Evolutionary conservation across 2,329 filamentous ascomycete species (phyloP).

Genomic region (Neofusicoccum cordaticola): DNA sequence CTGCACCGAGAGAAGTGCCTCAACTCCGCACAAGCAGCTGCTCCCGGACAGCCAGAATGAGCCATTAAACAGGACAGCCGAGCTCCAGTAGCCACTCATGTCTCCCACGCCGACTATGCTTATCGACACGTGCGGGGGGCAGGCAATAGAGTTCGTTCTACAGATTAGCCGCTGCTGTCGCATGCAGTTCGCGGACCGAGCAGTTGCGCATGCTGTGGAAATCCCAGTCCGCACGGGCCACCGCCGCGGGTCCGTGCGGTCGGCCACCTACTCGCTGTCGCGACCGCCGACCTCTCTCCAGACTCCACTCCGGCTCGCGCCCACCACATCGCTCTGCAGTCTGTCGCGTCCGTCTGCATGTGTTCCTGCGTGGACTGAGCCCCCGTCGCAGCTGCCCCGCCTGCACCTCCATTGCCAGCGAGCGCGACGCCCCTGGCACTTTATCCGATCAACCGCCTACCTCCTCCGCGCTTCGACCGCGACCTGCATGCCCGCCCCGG

Average conservation of each 20-base stretch:
- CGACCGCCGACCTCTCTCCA: constrained; percentile 3
- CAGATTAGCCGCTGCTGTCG: too few species aligned
- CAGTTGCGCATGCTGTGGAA: too few species aligned
- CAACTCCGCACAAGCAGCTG: too few species aligned
- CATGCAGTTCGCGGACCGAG: too few species aligned
- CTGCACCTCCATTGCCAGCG: neutral
- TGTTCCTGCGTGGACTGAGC: neutral
- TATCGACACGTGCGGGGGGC: too few species aligned
- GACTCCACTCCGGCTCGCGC: constrained; percentile 4
- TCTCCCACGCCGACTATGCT: too few species aligned
- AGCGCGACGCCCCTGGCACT: constrained; percentile 4
- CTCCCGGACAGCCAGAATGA: too few species aligned
- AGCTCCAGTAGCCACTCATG: too few species aligned
- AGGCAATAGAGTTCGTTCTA: too few species aligned
- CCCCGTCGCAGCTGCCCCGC: neutral
- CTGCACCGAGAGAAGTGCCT: too few species aligned
- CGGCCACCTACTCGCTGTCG: neutral
- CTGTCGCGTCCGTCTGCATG: neutral
- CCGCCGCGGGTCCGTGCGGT: neutral
- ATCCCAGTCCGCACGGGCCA: neutral
- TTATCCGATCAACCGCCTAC: constrained; percentile 22
- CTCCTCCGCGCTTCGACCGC: constrained; percentile 25
- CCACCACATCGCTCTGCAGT: neutral
- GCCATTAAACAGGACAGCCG: too few species aligned
- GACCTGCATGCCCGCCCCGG: constrained; percentile 26